Evolutionary conservation across 2,329 filamentous ascomycete species (phyloP), one percentile per base, ranked within the genome.

Genomic region (Cladophialophora immunda): DNA sequence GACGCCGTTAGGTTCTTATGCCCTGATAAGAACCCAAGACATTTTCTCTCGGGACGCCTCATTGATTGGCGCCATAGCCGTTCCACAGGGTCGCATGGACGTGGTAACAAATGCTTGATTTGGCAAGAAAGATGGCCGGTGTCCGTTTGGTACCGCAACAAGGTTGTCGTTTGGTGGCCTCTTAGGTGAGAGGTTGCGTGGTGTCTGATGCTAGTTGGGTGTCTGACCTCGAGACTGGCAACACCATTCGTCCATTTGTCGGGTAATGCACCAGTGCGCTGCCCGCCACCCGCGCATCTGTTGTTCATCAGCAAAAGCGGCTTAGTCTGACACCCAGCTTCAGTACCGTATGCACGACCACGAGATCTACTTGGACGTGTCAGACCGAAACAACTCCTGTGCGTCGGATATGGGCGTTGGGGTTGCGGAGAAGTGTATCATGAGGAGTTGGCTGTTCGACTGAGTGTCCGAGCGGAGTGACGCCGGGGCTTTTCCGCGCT

Each of bases 241-340:
- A 13, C 11, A 9, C 45, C 2, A 50, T 50, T 50, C 22, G 45
- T 25, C 22, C 8, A 25, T 4, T 5, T 27, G 45, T 25, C 45
- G 45, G 45, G 11, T 50, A 50, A 50, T 50, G 45, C 45, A 50
- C 45, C 38, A 13, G 45, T 50, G 45, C 45, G 45, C 45, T 50
- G 45, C 45, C 45, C 45, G 45, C 45, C 19, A 50, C 8, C 45
- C 11, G 45, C 45, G 9, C 8, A 25, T 41, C 38, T 4, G 45
- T 17, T n/a, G n/a, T n/a, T 41, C 38, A 17, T 41, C 17, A 4
- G 45, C 4, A 19, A 5, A 11, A 25, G 6, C 2, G 41, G 41
- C n/a, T 9, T 7, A 11, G 41, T 47, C 41, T 47, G 41, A 47
- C 41, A 15, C 17, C 36, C 15, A 6, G 36, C 36, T 41, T 15